Evolutionary conservation across 2,329 filamentous ascomycete species (phyloP).

Genomic region (Cadophora sp.): DNA sequence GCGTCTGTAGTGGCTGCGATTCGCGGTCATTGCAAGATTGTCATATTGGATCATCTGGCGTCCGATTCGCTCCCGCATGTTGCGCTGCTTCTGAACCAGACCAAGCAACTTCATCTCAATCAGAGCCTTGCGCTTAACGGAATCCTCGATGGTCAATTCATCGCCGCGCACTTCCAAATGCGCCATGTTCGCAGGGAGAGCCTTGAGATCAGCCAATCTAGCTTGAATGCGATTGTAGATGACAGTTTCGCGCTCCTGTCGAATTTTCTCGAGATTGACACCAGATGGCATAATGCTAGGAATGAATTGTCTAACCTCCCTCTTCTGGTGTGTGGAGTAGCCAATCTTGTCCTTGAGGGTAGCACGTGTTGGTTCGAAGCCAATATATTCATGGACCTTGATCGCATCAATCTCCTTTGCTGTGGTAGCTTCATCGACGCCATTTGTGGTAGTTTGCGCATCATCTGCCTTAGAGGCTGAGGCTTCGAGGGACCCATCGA

Average conservation of each 20-base stretch:
- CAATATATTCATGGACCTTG: constrained; percentile 60
- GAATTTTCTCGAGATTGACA: constrained; percentile 83
- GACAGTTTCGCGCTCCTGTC: constrained; percentile 85
- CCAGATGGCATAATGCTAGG: constrained; percentile 89
- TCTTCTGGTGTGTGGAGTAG: constrained; percentile 79
- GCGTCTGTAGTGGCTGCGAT: constrained; percentile 86
- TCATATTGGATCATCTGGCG: constrained; percentile 95
- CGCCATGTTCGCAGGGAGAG: constrained; percentile 82
- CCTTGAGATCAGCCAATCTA: constrained; percentile 83
- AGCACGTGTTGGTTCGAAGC: constrained; percentile 74
- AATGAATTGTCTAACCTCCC: constrained; percentile 79
- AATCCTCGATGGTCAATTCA: constrained; percentile 76
- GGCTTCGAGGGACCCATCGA: constrained; percentile 35
- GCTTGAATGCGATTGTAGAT: constrained; percentile 90
- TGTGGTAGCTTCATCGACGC: constrained; percentile 44
- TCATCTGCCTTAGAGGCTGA: constrained; percentile 39
- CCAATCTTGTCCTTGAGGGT: constrained; percentile 61
- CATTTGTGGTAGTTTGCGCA: constrained; percentile 49
- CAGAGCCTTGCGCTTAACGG: constrained; percentile 84
- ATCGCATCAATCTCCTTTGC: constrained; percentile 40
- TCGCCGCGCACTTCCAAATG: constrained; percentile 82
- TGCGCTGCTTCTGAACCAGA: constrained; percentile 86
- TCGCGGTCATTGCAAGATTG: constrained; percentile 96
- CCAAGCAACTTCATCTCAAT: constrained; percentile 95
- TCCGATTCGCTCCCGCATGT: constrained; percentile 84